Base-by-base conservation (phyloP, 2,329 filamentous ascomycete genomes). In the Aspergillus sp. region DNA sequence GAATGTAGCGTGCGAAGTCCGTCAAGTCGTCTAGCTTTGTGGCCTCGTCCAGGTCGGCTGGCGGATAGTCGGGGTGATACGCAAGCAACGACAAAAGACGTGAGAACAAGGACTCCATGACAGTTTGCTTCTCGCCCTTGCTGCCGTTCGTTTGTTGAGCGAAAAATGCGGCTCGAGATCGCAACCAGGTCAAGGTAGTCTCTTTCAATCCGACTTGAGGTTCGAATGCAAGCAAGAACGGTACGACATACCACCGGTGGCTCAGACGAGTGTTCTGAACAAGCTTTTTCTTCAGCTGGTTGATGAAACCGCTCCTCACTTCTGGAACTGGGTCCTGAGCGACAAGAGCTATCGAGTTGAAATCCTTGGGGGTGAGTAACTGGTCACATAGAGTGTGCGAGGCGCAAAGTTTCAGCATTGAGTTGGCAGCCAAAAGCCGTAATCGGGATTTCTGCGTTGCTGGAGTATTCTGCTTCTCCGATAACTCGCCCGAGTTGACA, bases 151-250 rank as follows among this genome's bases (percentile, higher is more conserved):
- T 67, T 61, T 79, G 77, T 54, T 83, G 79, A 3, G 82, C 78
- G 71, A 91, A 91, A 58, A 85, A 83, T 22, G 88, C 86, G 8
- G 90, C 88, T 15, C 93, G 87, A 49, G 93, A 94, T 55, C 91
- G 89, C 54, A 98, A 87, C 93, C 95, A 99, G 0, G 92, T 97
- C 64, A 91, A 87, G 3, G 92, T 89, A 47, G 89, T 87, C 54
- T 87, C 87, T 74, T 89, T 91, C 73, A 96, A 85, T 17, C 86
- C 85, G n/a, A 80, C 74, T 43, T 87, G 85, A 0, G 94, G 95
- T 78, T 99, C 95, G 74, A 95, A 97, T 1, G 95, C 94, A 34
- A 93, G 90, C 48, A 98, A 81, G 80, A 97, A 98, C 6, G 96
- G 84, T 46, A 97, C 89, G 0, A 92, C 91, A 76, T 96, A 95